phyloP scores from a whole-genome alignment of 441 rosid genomes.

The Macaranga tanarius region DNA sequence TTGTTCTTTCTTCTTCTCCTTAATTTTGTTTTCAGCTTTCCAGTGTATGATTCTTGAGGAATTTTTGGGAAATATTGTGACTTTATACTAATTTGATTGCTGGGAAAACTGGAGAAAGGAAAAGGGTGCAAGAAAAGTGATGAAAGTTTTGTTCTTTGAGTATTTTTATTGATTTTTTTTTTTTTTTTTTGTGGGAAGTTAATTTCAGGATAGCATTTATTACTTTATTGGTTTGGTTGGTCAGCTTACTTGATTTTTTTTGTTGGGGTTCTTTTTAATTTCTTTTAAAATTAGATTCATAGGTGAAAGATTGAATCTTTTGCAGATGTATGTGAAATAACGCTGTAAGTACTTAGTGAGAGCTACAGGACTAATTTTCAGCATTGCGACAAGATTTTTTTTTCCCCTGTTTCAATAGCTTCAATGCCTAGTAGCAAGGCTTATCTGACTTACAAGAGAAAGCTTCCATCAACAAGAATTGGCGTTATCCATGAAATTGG shows the following conservation, averaged over 20 bases:
- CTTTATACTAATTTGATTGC: not conserved
- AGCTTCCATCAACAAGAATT: conserved; percentile 27
- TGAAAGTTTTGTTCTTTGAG: not conserved
- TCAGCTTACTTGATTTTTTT: not conserved
- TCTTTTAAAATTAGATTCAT: not conserved
- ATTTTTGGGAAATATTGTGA: too few species aligned
- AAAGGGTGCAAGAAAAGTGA: not conserved
- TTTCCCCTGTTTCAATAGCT: conserved; percentile 12
- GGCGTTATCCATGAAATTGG: conserved; percentile 21
- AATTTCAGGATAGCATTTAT: not conserved
- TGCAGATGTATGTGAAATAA: conserved; percentile 9
- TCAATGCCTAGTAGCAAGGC: conserved; percentile 38
- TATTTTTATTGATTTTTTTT: not conserved
- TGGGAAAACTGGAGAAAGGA: not conserved
- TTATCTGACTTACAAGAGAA: conserved; percentile 43
- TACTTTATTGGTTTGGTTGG: not conserved
- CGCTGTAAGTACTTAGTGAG: not conserved
- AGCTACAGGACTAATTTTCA: not conserved
- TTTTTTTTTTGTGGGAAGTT: not conserved
- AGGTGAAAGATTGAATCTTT: not conserved
- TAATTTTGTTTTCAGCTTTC: not conserved
- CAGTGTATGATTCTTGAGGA: too few species aligned
- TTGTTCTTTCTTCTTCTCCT: not conserved
- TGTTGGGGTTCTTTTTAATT: not conserved
- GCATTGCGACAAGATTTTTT: conserved; percentile 10